Conservation (phyloP, 495 filamentous ascomycete genomes). For the Annulohypoxylon maeteangense region DNA sequence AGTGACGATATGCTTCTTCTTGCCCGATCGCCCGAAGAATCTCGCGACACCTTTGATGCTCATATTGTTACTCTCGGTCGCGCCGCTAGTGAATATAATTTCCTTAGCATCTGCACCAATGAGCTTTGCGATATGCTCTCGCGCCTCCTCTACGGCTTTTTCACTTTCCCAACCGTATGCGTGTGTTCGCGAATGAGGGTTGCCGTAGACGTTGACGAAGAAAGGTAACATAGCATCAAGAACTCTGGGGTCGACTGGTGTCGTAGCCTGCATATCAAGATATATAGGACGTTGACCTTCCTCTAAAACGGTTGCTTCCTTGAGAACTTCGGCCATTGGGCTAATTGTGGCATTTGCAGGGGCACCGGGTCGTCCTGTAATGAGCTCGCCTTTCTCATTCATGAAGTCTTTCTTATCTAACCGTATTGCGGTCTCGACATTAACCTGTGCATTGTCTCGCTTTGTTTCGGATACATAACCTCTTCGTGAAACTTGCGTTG, state of each 20-base stretch:
- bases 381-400: constrained; percentile 72
- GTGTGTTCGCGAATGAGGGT: constrained; percentile 96
- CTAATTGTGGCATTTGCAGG: constrained; percentile 68
- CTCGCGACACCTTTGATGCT: constrained; percentile 96
- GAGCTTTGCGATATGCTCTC: constrained; percentile 82
- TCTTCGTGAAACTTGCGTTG: constrained; percentile 54
- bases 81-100: constrained; percentile 98
- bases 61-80: constrained; percentile 99
- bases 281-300: constrained; percentile 95
- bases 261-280: constrained; percentile 98
- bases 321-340: constrained; percentile 85
- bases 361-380: constrained; percentile 68
- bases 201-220: constrained; percentile 92
- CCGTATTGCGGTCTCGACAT: constrained; percentile 81
- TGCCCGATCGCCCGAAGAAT: constrained; percentile 90
- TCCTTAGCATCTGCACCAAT: constrained; percentile 97
- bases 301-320: constrained; percentile 93
- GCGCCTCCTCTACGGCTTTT: constrained; percentile 86
- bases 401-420: constrained; percentile 84
- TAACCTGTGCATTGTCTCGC: constrained; percentile 81
- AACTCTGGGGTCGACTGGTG: constrained; percentile 93
- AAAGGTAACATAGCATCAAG: constrained; percentile 97
- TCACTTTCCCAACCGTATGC: constrained; percentile 99
- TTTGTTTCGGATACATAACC: constrained; percentile 88
- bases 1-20: constrained; percentile 99